Evolutionary conservation across 2,329 filamentous ascomycete species (phyloP), one percentile per base, ranked within the genome.

Genomic region (Claviceps sp.): DNA sequence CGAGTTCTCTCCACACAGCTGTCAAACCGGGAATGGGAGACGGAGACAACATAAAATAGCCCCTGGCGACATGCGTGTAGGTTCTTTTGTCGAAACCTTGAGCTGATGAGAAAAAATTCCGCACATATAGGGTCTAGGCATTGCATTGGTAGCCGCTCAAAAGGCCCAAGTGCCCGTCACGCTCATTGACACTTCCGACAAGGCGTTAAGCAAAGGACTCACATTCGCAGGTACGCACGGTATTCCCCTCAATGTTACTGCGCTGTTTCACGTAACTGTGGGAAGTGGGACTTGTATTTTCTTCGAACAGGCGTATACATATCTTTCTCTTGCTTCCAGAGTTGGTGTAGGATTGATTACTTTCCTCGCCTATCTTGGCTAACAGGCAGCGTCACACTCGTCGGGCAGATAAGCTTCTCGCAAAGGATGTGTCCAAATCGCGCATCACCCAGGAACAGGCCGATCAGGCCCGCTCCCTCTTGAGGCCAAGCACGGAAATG

Each of bases 111-210:
- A 17, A 17, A 8, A 34, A 11, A 2, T 48, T 49, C 50, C 36
- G 11, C 14, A 48, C 14, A 43, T 44, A 39, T 29, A 97, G 91
- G 93, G 93, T 54, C 74, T 98, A 45, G 93, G 93, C 54, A 98
- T 98, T 66, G 93, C 93, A 49, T 80, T 98, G 16, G 91, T 98
- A 46, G 93, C 91, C 49, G 88, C 91, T 44, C 83, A 88, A 58
- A 89, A 75, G 66, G 91, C 91, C 44, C 75, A 82, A 54, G 79
- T 98, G 0, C 86, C 88, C 2, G 91, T 98, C 13, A 89, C 80
- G 11, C 68, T 98, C 42, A 79, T 98, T 54, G 93, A 98, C 67
- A 85, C 71, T 55, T 93, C 85, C 11, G 82, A 95, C 69, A 79
- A 83, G 45, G 87, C 91, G 16, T 76, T 98, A 55, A 84, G 93